phyloP scores from a whole-genome alignment of 495 filamentous ascomycete species.

The Lophiostoma macrostomum region DNA sequence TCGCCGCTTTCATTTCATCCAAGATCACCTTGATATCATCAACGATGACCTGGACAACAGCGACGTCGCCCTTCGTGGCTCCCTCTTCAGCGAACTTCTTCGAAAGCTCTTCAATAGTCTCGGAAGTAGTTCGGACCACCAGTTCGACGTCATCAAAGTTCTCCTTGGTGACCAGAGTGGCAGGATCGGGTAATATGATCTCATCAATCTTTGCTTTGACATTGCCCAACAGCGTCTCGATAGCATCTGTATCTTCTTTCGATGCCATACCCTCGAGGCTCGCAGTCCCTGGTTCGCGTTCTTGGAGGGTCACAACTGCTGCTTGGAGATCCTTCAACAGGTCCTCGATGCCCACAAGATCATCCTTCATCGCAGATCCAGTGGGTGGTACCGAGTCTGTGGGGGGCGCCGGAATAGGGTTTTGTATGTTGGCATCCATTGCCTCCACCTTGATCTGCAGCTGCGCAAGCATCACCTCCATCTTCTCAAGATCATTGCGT shows the following conservation, averaged over 20 bases:
- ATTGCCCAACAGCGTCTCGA: constrained; percentile 81
- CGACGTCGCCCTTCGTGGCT: constrained; percentile 60
- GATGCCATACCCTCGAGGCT: constrained; percentile 54
- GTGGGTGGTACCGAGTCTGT: constrained; percentile 42
- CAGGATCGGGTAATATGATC: constrained; percentile 59
- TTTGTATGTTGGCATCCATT: constrained; percentile 58
- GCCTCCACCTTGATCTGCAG: constrained; percentile 79
- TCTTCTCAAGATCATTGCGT: constrained; percentile 72
- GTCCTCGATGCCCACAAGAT: constrained; percentile 59
- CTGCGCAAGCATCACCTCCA: constrained; percentile 77
- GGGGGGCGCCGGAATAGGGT: constrained; percentile 42
- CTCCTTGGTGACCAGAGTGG: constrained; percentile 64
- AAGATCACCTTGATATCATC: constrained; percentile 70
- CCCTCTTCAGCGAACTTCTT: constrained; percentile 41
- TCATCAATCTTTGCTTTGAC: constrained; percentile 82
- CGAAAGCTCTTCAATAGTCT: constrained; percentile 59
- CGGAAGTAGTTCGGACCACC: constrained; percentile 66
- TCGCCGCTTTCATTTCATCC: constrained; percentile 68
- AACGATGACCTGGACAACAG: constrained; percentile 68
- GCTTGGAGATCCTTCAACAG: constrained; percentile 59
- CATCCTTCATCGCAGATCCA: constrained; percentile 53
- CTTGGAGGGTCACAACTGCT: constrained; percentile 49
- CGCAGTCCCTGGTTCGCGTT: constrained; percentile 36
- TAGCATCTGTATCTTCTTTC: constrained; percentile 81
- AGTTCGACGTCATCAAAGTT: constrained; percentile 72